Evolutionary conservation across 345 rosid species (phyloP).

Genomic region (Moringa oleifera): DNA sequence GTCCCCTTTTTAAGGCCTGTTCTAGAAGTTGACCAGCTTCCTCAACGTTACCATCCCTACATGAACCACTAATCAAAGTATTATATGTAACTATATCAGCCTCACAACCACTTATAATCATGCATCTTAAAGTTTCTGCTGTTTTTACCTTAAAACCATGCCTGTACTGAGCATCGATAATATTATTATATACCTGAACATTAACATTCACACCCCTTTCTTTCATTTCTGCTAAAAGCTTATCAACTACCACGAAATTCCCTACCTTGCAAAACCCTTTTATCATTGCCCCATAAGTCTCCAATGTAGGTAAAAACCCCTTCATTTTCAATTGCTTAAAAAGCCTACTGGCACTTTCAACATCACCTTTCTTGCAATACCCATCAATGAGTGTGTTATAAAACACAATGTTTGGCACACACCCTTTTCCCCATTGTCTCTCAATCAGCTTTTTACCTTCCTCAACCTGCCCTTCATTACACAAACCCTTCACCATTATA

Average conservation of each 20-base stretch:
- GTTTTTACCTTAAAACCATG: constrained; percentile 38
- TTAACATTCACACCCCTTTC: constrained; percentile 44
- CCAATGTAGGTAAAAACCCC: constrained; percentile 63
- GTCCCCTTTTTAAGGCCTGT: constrained; percentile 47
- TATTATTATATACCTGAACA: constrained; percentile 45
- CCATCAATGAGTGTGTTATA: constrained; percentile 77
- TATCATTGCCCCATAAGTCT: constrained; percentile 61
- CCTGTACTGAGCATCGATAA: constrained; percentile 51
- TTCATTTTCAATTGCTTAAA: constrained; percentile 54
- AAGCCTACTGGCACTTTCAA: constrained; percentile 38
- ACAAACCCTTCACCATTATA: constrained; percentile 61
- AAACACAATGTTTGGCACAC: constrained; percentile 72
- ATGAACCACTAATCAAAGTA: constrained; percentile 47
- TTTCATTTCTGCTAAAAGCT: constrained; percentile 62
- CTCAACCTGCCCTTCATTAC: constrained; percentile 63
- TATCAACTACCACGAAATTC: constrained; percentile 43
- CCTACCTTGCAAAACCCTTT: constrained; percentile 60
- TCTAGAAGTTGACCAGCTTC: constrained; percentile 58
- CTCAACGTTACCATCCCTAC: constrained; percentile 44
- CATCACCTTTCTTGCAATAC: constrained; percentile 44
- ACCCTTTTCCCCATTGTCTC: constrained; percentile 68
- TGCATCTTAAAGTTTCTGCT: constrained; percentile 39
- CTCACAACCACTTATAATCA: constrained; percentile 46
- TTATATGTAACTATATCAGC: constrained; percentile 71
- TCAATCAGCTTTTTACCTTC: constrained; percentile 61